Conservation (phyloP, 2,329 filamentous ascomycete species). For the Cercospora canescens region DNA sequence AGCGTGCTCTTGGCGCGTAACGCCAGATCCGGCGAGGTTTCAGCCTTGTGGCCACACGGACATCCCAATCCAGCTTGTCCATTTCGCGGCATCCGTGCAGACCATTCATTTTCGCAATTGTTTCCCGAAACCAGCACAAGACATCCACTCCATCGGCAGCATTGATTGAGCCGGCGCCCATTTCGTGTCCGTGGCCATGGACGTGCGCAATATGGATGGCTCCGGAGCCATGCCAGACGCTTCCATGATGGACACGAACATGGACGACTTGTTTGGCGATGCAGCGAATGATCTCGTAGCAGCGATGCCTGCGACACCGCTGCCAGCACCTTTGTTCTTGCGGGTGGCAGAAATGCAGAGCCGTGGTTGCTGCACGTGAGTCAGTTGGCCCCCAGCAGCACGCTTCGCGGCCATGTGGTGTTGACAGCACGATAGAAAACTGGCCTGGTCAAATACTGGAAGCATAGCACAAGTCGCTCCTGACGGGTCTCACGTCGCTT, state of each 20-base stretch:
- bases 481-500: slow-evolving; percentile 68
- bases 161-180: background rate
- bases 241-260: slow-evolving; percentile 39
- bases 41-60: background rate
- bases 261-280: slow-evolving; percentile 74
- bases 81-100: background rate
- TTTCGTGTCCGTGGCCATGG: slow-evolving; percentile 11
- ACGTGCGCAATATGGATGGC: slow-evolving; percentile 22
- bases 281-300: slow-evolving; percentile 54
- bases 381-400: slow-evolving; percentile 25
- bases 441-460: slow-evolving; percentile 86
- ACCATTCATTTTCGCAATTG: background rate
- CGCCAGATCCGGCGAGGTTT: background rate
- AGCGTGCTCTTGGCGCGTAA: background rate
- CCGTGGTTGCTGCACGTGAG: slow-evolving; percentile 80
- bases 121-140: no score
- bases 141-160: background rate
- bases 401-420: background rate
- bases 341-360: slow-evolving; percentile 75
- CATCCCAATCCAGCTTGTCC: background rate
- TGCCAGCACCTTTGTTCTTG: slow-evolving; percentile 63
- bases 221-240: slow-evolving; percentile 21
- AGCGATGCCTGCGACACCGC: slow-evolving; percentile 51
- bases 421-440: slow-evolving; percentile 55
- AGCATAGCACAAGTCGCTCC: slow-evolving; percentile 78